Evolutionary conservation across 331 rosid genomes (phyloP), one percentile per base, ranked within the genome.

Genomic region (Quercus phellos): DNA sequence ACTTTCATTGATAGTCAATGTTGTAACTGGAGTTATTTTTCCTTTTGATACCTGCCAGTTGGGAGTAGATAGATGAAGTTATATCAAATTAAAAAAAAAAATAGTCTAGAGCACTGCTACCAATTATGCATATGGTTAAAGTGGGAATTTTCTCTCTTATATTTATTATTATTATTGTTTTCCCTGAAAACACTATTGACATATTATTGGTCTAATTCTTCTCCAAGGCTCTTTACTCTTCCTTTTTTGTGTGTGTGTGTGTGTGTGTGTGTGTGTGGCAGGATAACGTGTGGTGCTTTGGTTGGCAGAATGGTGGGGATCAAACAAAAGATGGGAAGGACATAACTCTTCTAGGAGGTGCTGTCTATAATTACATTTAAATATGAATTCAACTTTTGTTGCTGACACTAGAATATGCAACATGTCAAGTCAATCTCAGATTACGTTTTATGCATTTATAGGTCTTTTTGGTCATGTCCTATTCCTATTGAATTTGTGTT

Each of bases 311-410:
- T 85, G 93, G 94, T 74, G 78, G 51, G n/a, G 9, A 78, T 68
- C 82, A 85, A 78, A 68, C 86, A 19, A 90, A 74, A 76, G 83
- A 81, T 73, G 96, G 90, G 80, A 78, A 34, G 74, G 87, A 89
- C 22, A 16, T 85, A 78, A 81, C 85, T 76, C 89, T 93, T 84
- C 90, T 95, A 68, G 99, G 99, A 91, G 99, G 99, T 95, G 79
- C 77, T 43, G 43, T 70, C 61, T 64, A 66, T 35, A 53, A 43
- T 77, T 64, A 69, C 51, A 10, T 61, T 55, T 58, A 26, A 17
- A 60, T 70, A 67, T 73, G 43, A 55, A 55, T 64, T 60, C 21
- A 35, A 74, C 50, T 42, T 74, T 60, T 38, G 64, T 76, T 19
- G 66, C 34, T 67, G 21, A 27, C 35, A 5, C 14, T 19, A 5